A percentile compares a stretch with the other conserved stretches of the same genome.
These are phyloP conservation scores for Didymella segeticola DNA, from an alignment of 2,329 filamentous ascomycete species.

Conservation along the genomic window DNA sequence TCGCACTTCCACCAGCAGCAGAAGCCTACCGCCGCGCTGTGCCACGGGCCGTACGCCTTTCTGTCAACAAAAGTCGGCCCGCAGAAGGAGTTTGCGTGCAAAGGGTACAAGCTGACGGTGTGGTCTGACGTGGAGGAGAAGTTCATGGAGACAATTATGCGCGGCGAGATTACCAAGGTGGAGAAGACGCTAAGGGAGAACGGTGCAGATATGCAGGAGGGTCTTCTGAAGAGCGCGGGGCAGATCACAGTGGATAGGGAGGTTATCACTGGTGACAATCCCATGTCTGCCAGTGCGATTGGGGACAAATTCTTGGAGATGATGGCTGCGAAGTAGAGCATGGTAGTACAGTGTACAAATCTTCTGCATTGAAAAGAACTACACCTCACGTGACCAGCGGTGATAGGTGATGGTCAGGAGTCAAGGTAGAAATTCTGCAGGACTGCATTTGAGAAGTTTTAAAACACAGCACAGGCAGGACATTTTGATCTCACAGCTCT, in stretches of 20 bases:
- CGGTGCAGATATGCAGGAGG: constrained; percentile 55
- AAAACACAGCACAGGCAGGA: too few relatives aligned
- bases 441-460: too few relatives aligned
- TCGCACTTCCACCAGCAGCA: constrained; percentile 49
- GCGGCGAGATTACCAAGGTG: constrained; percentile 54
- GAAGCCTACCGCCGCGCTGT: constrained; percentile 56
- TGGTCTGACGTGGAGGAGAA: constrained; percentile 57
- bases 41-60: constrained; percentile 56
- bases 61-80: constrained; percentile 51
- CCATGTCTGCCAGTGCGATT: constrained; percentile 42
- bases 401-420: too few relatives aligned
- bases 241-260: constrained; percentile 54
- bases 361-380: too few relatives aligned
- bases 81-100: constrained; percentile 50
- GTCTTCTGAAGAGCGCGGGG: constrained; percentile 49
- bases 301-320: constrained; percentile 45
- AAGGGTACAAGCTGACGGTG: constrained; percentile 55
- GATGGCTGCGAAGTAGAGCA: constrained; percentile 23
- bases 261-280: constrained; percentile 43
- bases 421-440: too few relatives aligned
- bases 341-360: too few relatives aligned
- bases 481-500: too few relatives aligned
- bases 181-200: constrained; percentile 48
- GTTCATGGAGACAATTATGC: constrained; percentile 53
- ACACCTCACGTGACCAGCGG: too few relatives aligned